Conservation (phyloP, 495 filamentous ascomycete species). For the Aspergillus asperescens region DNA sequence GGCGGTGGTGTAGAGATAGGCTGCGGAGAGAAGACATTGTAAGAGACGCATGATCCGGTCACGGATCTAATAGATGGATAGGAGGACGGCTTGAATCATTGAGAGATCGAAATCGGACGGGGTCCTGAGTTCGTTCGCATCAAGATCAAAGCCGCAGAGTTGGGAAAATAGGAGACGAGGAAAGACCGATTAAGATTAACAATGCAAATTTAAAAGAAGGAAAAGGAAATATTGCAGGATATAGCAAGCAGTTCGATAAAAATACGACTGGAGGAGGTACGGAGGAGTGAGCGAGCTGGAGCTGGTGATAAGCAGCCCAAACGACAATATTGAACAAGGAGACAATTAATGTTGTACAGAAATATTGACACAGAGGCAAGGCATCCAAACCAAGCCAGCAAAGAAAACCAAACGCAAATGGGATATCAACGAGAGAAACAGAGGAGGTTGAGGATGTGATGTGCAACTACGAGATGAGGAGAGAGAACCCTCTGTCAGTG, state of each 20-base stretch:
- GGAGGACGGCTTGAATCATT: constrained; percentile 16
- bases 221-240: constrained; percentile 11
- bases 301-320: constrained; percentile 8
- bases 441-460: constrained; percentile 1
- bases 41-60: constrained; percentile 34
- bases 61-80: constrained; percentile 20
- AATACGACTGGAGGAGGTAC: constrained; percentile 12
- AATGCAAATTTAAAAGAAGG: neutral
- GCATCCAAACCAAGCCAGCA: constrained; percentile 7
- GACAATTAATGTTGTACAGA: constrained; percentile 19
- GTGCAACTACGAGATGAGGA: neutral
- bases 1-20: constrained; percentile 17
- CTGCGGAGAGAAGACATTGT: constrained; percentile 28
- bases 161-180: neutral
- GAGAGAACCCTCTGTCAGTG: neutral
- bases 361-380: constrained; percentile 11
- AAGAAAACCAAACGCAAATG: constrained; percentile 15
- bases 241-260: constrained; percentile 3
- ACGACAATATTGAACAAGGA: constrained; percentile 12
- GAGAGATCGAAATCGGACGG: constrained; percentile 1
- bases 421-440: constrained; percentile 1
- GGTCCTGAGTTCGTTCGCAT: constrained; percentile 4
- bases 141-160: neutral
- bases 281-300: constrained; percentile 1
- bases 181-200: constrained; percentile 1